Evolutionary conservation across 371 early-diverging fungal species (phyloP), one percentile per base, ranked within the genome.

Genomic region (Mucor racemosus): DNA sequence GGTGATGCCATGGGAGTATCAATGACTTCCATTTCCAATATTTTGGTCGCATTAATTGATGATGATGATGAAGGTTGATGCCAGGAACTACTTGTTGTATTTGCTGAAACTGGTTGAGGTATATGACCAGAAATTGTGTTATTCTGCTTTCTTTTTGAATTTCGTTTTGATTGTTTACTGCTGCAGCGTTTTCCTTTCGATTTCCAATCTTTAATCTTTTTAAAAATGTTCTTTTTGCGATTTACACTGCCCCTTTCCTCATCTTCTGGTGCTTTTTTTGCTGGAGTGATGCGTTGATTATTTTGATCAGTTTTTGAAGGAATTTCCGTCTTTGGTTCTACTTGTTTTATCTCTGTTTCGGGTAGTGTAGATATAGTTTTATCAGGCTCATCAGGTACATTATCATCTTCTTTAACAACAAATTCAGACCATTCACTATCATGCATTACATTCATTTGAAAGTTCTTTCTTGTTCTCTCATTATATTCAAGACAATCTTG

Each of bases 401-500:
- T 70, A 17, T 72, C 69, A n/a, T 41, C 41, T 21, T 63, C 35
- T 21, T 60, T 19, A 0, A 11, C 14, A 10, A 82, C 80, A 66
- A 78, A 82, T 61, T 82, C 83, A 26, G 74, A 71, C 83, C 83
- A 82, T 0, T 68, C 72, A 21, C 54, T 64, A n/a, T 70, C 73
- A 39, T 74, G 69, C 14, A 78, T 67, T 60, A 80, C 74, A 3
- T 64, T 60, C 54, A 67, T 59, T 50, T 78, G 78, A 56, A 80
- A 80, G n/a, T 76, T 74, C 3, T 60, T 48, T 38, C 80, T 66
- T 21, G 69, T 76, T 35, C 77, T 74, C 19, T 80, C 75, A 46
- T 80, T 78, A 61, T 82, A 82, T n/a, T 78, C 78, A n/a, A 82
- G 39, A 6, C 76, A 75, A 56, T 82, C 77, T 14, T 77, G 76